Evolutionary conservation across 495 filamentous ascomycete genomes (phyloP).

Genomic region (Xanthoparmelia taractica): DNA sequence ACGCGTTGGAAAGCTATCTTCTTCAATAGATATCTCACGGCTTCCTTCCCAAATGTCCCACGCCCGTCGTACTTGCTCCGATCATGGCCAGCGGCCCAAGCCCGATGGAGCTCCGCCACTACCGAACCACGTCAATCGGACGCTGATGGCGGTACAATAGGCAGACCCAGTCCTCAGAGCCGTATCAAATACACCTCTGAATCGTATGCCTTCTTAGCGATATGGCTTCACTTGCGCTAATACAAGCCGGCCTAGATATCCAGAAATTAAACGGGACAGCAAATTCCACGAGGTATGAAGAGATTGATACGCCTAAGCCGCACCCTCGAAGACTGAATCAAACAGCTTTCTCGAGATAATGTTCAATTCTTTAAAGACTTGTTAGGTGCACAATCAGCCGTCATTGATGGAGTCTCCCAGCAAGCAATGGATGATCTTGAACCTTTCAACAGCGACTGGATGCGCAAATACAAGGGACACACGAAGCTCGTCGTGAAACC

Average conservation of each 20-base stretch:
- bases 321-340: constrained; percentile 5
- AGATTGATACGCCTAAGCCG: background rate
- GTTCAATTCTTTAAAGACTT: constrained; percentile 70
- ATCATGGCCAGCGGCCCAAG: constrained; percentile 21
- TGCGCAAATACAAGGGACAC: constrained; percentile 96
- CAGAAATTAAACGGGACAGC: constrained; percentile 67
- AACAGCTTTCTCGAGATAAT: constrained; percentile 60
- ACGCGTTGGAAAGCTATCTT: background rate
- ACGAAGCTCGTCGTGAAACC: constrained; percentile 82
- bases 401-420: constrained; percentile 71
- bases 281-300: constrained; percentile 51
- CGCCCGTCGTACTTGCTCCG: background rate
- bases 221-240: background rate
- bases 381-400: constrained; percentile 65
- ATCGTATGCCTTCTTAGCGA: constrained; percentile 36
- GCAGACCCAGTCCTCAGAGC: constrained; percentile 35
- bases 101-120: constrained; percentile 34
- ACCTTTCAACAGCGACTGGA: constrained; percentile 95
- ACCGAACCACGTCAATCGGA: constrained; percentile 35
- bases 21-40: background rate
- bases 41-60: background rate
- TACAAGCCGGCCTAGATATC: constrained; percentile 47
- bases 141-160: constrained; percentile 29
- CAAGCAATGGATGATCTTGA: constrained; percentile 73
- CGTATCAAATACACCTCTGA: constrained; percentile 71